A percentile compares a stretch with the other conserved stretches of the same genome.
phyloP scores from a whole-genome alignment of 805 yeast species.

The Candida pseudoglaebosa region DNA sequence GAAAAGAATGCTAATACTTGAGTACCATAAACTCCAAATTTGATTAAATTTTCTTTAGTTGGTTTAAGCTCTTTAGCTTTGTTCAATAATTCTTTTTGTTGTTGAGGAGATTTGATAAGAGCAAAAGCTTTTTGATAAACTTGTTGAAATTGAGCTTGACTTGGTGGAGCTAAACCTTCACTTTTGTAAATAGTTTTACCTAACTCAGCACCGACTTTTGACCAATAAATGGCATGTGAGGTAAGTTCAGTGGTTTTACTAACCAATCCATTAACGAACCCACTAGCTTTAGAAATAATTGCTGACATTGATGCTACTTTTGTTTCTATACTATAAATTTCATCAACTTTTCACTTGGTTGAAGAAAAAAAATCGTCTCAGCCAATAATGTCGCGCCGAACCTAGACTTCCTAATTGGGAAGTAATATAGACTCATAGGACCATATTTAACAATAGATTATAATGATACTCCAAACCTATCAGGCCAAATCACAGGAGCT shows the following conservation, averaged over 20 bases:
- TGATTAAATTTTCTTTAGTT: constrained; percentile 54
- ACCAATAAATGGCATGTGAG: constrained; percentile 74
- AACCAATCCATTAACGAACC: constrained; percentile 31
- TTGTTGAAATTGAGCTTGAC: constrained; percentile 67
- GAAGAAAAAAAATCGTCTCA: constrained; percentile 3
- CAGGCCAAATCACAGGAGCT: constrained; percentile 91
- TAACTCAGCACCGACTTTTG: constrained; percentile 60
- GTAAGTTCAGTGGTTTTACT: constrained; percentile 35
- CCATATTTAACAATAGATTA: constrained; percentile 6
- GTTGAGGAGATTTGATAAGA: constrained; percentile 33
- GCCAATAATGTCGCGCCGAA: constrained; percentile 6
- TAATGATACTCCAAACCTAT: constrained; percentile 56
- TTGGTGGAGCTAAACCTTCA: constrained; percentile 93
- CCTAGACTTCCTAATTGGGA: constrained; percentile 22
- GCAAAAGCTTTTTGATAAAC: constrained; percentile 53
- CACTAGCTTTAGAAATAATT: constrained; percentile 38
- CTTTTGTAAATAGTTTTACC: constrained; percentile 79
- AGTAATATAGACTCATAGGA: constrained; percentile 2
- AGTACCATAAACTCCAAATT: constrained; percentile 70
- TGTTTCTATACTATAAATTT: background rate
- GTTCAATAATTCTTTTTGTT: constrained; percentile 58
- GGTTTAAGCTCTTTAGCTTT: constrained; percentile 43
- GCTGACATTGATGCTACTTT: constrained; percentile 34
- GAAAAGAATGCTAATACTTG: constrained; percentile 91
- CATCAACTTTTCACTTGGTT: constrained; percentile 3